These are phyloP conservation scores for Wallacemonas sp. DNA, from an alignment of 208 protist genomes.

Conservation along the genomic window DNA sequence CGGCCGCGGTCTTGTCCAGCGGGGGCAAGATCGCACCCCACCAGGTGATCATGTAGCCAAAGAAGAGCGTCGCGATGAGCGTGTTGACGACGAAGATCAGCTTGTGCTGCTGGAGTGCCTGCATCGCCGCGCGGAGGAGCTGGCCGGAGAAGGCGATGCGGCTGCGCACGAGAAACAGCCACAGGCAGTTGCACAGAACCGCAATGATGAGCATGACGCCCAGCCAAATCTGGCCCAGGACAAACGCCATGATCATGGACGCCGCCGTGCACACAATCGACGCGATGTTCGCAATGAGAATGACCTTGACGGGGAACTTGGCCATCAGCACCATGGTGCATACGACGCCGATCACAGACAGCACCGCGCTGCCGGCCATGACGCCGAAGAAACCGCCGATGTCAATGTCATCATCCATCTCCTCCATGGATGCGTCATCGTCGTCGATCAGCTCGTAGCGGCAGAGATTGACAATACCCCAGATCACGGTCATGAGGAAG, in stretches of 20 bases:
- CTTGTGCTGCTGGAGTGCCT: conserved; percentile 59
- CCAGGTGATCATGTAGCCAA: conserved; percentile 68
- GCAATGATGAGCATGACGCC: conserved; percentile 50
- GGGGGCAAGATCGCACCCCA: conserved; percentile 34
- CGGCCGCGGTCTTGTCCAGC: conserved; percentile 36
- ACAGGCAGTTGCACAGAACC: conserved; percentile 35
- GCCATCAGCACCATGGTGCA: conserved; percentile 24
- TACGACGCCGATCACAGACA: conserved; percentile 25
- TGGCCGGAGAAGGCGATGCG: conserved; percentile 82
- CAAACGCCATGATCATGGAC: conserved; percentile 39
- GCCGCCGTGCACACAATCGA: conserved; percentile 32
- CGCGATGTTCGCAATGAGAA: conserved; percentile 62
- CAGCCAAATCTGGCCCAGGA: conserved; percentile 25
- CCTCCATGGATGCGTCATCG: conserved; percentile 1
- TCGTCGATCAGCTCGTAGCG: conserved; percentile 31
- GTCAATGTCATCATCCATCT: conserved; percentile 3
- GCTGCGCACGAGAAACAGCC: conserved; percentile 61
- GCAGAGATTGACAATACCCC: conserved; percentile 53
- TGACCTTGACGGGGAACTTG: conserved; percentile 38
- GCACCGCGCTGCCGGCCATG: conserved; percentile 7
- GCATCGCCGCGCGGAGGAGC: conserved; percentile 51
- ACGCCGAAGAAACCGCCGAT: conserved; percentile 7
- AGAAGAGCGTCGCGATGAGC: conserved; percentile 26
- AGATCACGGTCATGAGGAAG: conserved; percentile 53
- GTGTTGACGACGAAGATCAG: conserved; percentile 55